phyloP scores from a whole-genome alignment of 2,329 filamentous ascomycete species.

The Pseudopithomyces chartarum region DNA sequence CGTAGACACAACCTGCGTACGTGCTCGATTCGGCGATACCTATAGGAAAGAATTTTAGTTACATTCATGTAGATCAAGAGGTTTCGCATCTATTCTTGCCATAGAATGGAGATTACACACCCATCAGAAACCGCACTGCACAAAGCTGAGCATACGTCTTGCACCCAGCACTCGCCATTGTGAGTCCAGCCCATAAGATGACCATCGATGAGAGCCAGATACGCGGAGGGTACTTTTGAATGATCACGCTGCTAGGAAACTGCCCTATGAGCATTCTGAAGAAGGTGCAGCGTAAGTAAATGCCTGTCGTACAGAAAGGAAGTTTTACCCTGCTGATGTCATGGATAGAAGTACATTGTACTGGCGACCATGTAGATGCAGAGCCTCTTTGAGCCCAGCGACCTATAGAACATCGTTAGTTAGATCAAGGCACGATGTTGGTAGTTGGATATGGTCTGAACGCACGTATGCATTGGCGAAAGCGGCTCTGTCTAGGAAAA shows the following conservation, averaged over 20 bases:
- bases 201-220: conserved; percentile 31
- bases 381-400: conserved; percentile 28
- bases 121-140: conserved; percentile 28
- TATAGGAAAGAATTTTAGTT: conserved; percentile 17
- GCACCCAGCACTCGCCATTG: conserved; percentile 32
- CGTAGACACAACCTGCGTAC: conserved; percentile 24
- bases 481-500: conserved; percentile 20
- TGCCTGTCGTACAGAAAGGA: not conserved
- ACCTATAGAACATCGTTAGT: conserved; percentile 7
- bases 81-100: too few species aligned
- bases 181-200: conserved; percentile 28
- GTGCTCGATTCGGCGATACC: not conserved
- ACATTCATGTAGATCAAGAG: too few species aligned
- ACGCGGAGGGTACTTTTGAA: conserved; percentile 28
- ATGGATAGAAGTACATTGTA: conserved; percentile 30
- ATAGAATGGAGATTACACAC: conserved; percentile 13
- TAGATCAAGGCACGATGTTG: too few species aligned
- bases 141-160: conserved; percentile 26
- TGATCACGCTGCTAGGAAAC: conserved; percentile 26
- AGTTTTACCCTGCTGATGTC: conserved; percentile 25
- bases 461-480: conserved; percentile 31
- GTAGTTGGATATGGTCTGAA: too few species aligned
- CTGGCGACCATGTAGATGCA: conserved; percentile 28
- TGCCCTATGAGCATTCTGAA: conserved; percentile 24
- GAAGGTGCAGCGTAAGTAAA: not conserved